Conservation (phyloP, 129 eudicot species). For the Artemisia annua region DNA sequence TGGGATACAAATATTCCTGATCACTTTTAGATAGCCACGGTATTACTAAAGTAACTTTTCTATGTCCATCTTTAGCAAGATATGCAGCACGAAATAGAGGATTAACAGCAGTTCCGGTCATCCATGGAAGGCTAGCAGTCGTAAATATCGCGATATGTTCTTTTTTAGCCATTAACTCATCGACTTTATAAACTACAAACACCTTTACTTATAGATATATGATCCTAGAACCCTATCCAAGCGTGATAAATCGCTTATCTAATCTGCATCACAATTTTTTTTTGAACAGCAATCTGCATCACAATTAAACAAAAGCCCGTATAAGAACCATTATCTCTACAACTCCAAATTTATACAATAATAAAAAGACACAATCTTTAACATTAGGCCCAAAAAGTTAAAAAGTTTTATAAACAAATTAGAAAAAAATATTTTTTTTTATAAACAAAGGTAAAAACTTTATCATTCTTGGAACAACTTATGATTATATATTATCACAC, state of each 20-base stretch:
- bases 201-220: slow-evolving; percentile 8
- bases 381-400: neutral
- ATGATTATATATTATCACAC: neutral
- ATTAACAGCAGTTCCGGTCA: slow-evolving; percentile 92
- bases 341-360: too few relatives aligned
- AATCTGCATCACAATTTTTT: slow-evolving; percentile 31
- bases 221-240: neutral
- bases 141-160: slow-evolving; percentile 92
- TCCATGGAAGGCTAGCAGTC: slow-evolving; percentile 99
- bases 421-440: too few relatives aligned
- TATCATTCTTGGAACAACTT: slow-evolving; percentile 3
- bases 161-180: slow-evolving; percentile 66
- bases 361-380: neutral
- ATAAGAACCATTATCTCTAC: slow-evolving; percentile 4
- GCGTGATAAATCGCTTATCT: slow-evolving; percentile 14
- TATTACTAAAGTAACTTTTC: slow-evolving; percentile 76
- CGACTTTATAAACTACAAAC: slow-evolving; percentile 25
- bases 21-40: slow-evolving; percentile 83
- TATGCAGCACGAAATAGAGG: slow-evolving; percentile 96
- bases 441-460: neutral
- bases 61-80: slow-evolving; percentile 69
- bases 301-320: slow-evolving; percentile 5
- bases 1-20: slow-evolving; percentile 72
- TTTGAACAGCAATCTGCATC: slow-evolving; percentile 40
- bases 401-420: neutral